Evolutionary conservation across 106 monocot species (phyloP).

Genomic region (Apostasia ramifera): DNA sequence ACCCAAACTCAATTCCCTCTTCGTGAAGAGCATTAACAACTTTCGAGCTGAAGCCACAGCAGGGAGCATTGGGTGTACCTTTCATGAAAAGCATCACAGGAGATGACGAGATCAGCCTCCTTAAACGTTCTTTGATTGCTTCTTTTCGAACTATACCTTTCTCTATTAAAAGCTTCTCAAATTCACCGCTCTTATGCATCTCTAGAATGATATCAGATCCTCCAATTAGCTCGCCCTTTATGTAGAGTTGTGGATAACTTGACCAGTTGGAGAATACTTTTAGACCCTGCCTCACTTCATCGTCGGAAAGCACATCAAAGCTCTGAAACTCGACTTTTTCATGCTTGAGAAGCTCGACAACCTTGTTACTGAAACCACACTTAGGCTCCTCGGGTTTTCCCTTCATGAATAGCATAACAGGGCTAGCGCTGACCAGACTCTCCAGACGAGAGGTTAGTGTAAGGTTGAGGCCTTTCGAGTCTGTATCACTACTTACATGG

Average conservation of each 20-base stretch:
- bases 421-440: slow-evolving; percentile 51
- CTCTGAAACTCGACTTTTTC: slow-evolving; percentile 64
- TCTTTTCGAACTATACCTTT: slow-evolving; percentile 43
- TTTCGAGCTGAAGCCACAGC: slow-evolving; percentile 88
- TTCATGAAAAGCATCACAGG: slow-evolving; percentile 84
- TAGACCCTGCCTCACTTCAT: slow-evolving; percentile 74
- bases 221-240: slow-evolving; percentile 82
- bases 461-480: slow-evolving; percentile 40
- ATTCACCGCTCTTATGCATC: slow-evolving; percentile 87
- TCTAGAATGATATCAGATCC: slow-evolving; percentile 78
- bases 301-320: slow-evolving; percentile 75
- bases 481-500: slow-evolving; percentile 20
- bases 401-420: slow-evolving; percentile 85
- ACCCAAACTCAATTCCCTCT: slow-evolving; percentile 65
- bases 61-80: slow-evolving; percentile 69
- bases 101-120: slow-evolving; percentile 49
- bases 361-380: slow-evolving; percentile 75
- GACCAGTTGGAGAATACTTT: slow-evolving; percentile 87
- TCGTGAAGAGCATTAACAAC: slow-evolving; percentile 72
- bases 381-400: slow-evolving; percentile 68
- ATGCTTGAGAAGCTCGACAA: slow-evolving; percentile 62
- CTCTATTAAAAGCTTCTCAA: slow-evolving; percentile 44
- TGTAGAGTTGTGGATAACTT: slow-evolving; percentile 84
- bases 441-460: slow-evolving; percentile 39
- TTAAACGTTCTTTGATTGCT: slow-evolving; percentile 51